Evolutionary conservation across 2,329 filamentous ascomycete genomes (phyloP), one percentile per base, ranked within the genome.

Genomic region (Botrytis fragariae): DNA sequence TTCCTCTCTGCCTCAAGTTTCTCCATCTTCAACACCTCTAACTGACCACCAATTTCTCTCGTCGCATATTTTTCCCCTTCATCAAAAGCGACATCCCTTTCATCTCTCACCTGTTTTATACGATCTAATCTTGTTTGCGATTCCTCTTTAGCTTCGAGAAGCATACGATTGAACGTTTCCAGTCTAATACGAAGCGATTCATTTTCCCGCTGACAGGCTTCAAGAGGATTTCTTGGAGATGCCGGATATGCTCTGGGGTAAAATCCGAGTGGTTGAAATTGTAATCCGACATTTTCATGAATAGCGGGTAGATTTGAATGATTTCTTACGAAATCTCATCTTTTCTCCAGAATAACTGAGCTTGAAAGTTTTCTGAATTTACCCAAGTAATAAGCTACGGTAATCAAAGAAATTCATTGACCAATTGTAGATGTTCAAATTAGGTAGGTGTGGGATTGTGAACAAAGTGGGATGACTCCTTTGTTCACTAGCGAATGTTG

Each of bases 141-240:
- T 16, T 64, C 61, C 32, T 57, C 61, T 32, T 57, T 67, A 29
- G 70, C 35, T 20, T 48, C 35, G 7, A 67, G n/a, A 9, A 72
- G 59, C 37, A 72, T 51, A 7, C 39, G 61, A 59, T 72, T 51
- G 6, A 65, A 57, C 8, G 61, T 65, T n/a, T 51, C 61, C 18
- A 65, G 45, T 32, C 39, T 29, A 10, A 35, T 54, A n/a, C 37
- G 61, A n/a, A 72, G 61, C 2, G 45, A 54, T 54, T 16, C 45
- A 59, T 67, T 72, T 57, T 72, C 70, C 29, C 61, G 37, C 29
- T 59, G 70, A n/a, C 70, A 72, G 32, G 70, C 70, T 25, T 72
- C 70, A 9, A 72, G 70, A 8, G 60, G 45, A 18, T 72, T 67
- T 9, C 9, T 32, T 54, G 45, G 20, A 72, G 70, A 42, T 67